A percentile compares a stretch with the other conserved stretches of the same genome.
Evolutionary conservation across 371 early-diverging fungal species (phyloP).

Genomic region (Globomyces sp.): DNA sequence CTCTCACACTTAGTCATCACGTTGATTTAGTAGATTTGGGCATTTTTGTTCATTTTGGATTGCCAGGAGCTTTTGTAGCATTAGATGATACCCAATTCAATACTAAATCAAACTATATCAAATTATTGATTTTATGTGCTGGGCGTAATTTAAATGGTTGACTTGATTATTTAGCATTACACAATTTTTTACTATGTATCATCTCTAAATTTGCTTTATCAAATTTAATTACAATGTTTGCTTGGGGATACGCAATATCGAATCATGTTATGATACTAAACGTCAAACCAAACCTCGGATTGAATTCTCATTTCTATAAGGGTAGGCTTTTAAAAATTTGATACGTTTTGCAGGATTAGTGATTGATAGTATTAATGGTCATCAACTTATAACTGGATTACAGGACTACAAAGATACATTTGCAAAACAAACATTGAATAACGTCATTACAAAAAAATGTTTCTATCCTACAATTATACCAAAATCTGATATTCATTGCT

Average conservation of each 20-base stretch:
- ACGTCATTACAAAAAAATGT: neutral
- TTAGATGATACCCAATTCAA: neutral
- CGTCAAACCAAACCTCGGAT: neutral
- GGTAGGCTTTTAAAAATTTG: neutral
- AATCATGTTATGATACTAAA: neutral
- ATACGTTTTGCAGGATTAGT: neutral
- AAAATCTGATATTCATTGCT: neutral
- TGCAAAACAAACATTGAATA: neutral
- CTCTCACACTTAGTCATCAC: neutral
- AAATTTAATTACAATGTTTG: neutral
- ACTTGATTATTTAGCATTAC: neutral
- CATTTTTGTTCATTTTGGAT: neutral
- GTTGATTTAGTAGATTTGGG: conserved; percentile 1
- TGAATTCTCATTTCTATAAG: neutral
- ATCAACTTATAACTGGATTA: neutral
- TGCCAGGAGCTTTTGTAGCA: conserved; percentile 13
- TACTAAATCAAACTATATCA: neutral
- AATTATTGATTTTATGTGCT: neutral
- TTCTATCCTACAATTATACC: neutral
- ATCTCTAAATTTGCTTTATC: neutral
- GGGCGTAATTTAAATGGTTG: conserved; percentile 1
- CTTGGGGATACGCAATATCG: conserved; percentile 1
- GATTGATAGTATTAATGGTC: conserved; percentile 2
- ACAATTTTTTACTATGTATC: neutral
- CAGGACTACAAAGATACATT: neutral